Percentiles rank a stretch among this genome's conserved stretches.
phyloP scores from a whole-genome alignment of 1,284 basidiomycete species.

The Moniliella sp. region DNA sequence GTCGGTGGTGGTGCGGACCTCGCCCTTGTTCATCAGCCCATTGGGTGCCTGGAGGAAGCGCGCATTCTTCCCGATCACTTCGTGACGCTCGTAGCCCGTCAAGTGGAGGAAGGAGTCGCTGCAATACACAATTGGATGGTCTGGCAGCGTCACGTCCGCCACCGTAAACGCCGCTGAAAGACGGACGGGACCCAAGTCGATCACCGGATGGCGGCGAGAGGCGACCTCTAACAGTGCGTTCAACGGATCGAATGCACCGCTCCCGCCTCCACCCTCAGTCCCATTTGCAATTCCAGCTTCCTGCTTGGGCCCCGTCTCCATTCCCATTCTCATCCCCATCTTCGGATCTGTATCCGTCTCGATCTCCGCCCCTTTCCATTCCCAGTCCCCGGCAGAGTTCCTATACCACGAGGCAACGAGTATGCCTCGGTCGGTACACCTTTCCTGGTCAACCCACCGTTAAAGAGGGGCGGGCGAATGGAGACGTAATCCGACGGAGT shows the following conservation, averaged over 20 bases:
- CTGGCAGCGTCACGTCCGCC: constrained; percentile 55
- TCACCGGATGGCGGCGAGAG: constrained; percentile 50
- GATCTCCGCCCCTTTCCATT: no score
- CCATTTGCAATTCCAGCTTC: no score
- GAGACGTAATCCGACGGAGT: no score
- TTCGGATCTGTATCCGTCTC: no score
- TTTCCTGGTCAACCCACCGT: no score
- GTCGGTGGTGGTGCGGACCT: constrained; percentile 48
- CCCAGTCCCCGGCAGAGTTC: no score
- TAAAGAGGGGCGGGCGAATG: no score
- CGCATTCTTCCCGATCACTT: constrained; percentile 32
- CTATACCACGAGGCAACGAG: no score
- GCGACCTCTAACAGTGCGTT: constrained; percentile 58
- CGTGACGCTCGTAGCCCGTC: constrained; percentile 53
- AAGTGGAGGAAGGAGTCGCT: constrained; percentile 56
- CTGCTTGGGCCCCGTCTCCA: no score
- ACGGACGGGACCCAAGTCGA: constrained; percentile 71
- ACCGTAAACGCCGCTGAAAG: constrained; percentile 72
- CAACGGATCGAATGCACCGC: constrained; percentile 72
- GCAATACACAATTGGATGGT: constrained; percentile 68
- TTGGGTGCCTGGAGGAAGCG: constrained; percentile 49
- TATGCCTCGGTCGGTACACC: no score
- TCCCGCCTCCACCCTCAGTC: no score
- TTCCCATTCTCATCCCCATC: no score
- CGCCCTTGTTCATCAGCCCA: constrained; percentile 46